Evolutionary conservation across 2,329 filamentous ascomycete species (phyloP).

Genomic region (Penicillium olsonii): DNA sequence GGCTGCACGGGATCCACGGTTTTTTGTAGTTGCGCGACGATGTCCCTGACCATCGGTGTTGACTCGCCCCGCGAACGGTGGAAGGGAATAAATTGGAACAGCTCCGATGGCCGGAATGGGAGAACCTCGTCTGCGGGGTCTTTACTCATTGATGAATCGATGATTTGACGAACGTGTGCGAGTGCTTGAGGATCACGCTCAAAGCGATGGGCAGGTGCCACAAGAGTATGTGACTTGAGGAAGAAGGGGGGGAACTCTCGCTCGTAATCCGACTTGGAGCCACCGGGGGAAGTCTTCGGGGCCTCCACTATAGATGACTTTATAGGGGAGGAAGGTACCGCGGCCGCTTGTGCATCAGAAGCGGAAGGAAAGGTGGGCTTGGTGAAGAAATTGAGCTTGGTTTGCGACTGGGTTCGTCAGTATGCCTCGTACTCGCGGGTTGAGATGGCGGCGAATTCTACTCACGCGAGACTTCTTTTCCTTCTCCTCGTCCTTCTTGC

Average conservation of each 20-base stretch:
- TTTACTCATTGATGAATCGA: conserved; percentile 42
- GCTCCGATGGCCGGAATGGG: conserved; percentile 35
- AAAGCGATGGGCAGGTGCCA: conserved; percentile 62
- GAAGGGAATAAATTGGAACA: conserved; percentile 43
- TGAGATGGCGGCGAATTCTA: conserved; percentile 5
- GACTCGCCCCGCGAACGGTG: conserved; percentile 34
- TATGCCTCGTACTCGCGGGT: conserved; percentile 2
- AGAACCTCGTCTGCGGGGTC: conserved; percentile 13
- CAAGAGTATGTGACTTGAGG: conserved; percentile 68
- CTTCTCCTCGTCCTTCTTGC: conserved; percentile 46
- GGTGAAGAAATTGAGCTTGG: conserved; percentile 53
- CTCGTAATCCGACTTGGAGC: conserved; percentile 58
- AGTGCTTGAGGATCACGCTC: conserved; percentile 60
- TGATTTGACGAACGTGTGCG: conserved; percentile 54
- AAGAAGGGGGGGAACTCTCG: conserved; percentile 80
- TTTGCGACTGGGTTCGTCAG: conserved; percentile 47
- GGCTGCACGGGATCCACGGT: conserved; percentile 17
- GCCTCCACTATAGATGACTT: conserved; percentile 17
- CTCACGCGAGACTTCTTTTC: conserved; percentile 50
- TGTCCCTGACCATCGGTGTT: conserved; percentile 55
- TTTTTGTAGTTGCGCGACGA: conserved; percentile 59
- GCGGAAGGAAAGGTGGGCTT: conserved; percentile 40
- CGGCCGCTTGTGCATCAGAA: conserved; percentile 21
- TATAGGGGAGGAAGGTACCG: conserved; percentile 34
- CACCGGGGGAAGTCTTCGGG: conserved; percentile 18